Base-by-base conservation (phyloP, 805 yeast species). In the Lipomyces mesembrius region DNA sequence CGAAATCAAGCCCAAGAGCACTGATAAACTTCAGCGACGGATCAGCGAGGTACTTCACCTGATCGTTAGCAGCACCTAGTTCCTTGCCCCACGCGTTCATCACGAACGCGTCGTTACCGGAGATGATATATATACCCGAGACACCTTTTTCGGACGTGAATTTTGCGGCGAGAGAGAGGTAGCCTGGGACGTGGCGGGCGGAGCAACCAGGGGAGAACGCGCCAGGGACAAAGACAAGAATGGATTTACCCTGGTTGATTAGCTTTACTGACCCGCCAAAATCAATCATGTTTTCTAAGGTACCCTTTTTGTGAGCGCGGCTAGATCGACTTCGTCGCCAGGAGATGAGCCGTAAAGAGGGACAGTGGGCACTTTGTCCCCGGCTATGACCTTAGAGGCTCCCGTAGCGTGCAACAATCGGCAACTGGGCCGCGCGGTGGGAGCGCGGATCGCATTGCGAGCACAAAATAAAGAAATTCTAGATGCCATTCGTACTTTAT, bases 21-120 rank as follows among this genome's bases (percentile, higher is more conserved):
- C 81, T 81, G 69, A 89, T 84, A 75, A 92, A 90, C 60, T 86
- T 88, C 32, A 89, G 96, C 63, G 81, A 78, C n/a, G 95, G 88
- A 77, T 92, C 97, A 54, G 96, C 91, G 71, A 92, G 81, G 76
- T 89, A 85, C 64, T 84, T 82, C 62, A 88, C 78, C 63, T 80
- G 78, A 22, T 70, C 73, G 35, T 64, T 71, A 9, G 73, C 74
- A 14, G 62, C 65, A 17, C 71, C 61, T 46, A 79, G 67, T 1
- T 65, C 74, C 64, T 87, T 84, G 56, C 85, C 86, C 96, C 97
- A 92, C 0, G 95, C 93, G 73, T 85, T 84, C 75, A 88, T 85
- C 60, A 92, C 97, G 77, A 92, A 92, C 2, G 95, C 84, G 76
- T 92, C 97, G 78, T 92, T 92, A 59, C 91, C 97, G 22, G 95